phyloP scores from a whole-genome alignment of 2,329 filamentous ascomycete species.

The Myotisia sp. region DNA sequence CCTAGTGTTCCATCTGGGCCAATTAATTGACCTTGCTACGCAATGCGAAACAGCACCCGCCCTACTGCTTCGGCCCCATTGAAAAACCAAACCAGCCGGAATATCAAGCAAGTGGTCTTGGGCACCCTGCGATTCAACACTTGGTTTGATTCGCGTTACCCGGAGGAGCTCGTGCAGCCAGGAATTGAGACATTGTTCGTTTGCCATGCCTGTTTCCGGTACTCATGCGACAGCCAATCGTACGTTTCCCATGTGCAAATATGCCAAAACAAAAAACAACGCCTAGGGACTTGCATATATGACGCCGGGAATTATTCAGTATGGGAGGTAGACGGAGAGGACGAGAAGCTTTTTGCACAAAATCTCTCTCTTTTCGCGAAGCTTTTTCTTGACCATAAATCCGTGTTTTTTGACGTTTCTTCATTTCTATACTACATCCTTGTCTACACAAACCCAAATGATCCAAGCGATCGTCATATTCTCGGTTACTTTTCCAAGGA shows the following conservation, averaged over 20 bases:
- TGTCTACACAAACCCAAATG: slow-evolving; percentile 49
- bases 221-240: slow-evolving; percentile 40
- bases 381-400: slow-evolving; percentile 95
- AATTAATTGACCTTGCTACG: no score
- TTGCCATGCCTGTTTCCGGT: slow-evolving; percentile 89
- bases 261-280: slow-evolving; percentile 41
- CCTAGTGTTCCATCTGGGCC: no score
- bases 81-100: slow-evolving; percentile 44
- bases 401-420: slow-evolving; percentile 90
- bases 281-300: slow-evolving; percentile 64
- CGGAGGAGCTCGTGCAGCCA: slow-evolving; percentile 48
- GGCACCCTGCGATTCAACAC: slow-evolving; percentile 72
- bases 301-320: slow-evolving; percentile 67
- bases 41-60: slow-evolving; percentile 2
- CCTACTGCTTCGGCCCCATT: slow-evolving; percentile 15
- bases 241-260: slow-evolving; percentile 29
- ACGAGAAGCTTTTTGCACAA: slow-evolving; percentile 79
- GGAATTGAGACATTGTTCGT: slow-evolving; percentile 57
- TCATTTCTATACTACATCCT: slow-evolving; percentile 92
- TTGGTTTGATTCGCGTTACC: slow-evolving; percentile 87
- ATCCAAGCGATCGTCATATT: slow-evolving; percentile 41
- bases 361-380: slow-evolving; percentile 94
- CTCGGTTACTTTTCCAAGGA: slow-evolving; percentile 98
- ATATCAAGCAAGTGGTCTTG: slow-evolving; percentile 74
- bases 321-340: slow-evolving; percentile 84